Evolutionary conservation across 2,329 filamentous ascomycete species (phyloP).

Genomic region (Aspergillus sclerotialis): DNA sequence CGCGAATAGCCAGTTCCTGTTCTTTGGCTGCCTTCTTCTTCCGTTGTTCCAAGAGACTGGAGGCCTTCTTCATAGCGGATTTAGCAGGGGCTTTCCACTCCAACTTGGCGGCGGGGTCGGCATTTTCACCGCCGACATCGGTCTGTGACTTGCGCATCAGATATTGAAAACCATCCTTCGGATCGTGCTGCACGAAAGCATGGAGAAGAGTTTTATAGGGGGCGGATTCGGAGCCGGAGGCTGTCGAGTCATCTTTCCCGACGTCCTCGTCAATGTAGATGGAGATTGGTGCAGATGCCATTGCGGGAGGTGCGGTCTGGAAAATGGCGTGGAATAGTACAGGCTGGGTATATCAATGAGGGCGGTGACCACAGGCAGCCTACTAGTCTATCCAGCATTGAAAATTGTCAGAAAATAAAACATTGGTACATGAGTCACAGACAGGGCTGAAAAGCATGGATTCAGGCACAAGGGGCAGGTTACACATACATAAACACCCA

Average conservation of each 20-base stretch:
- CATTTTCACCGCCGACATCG: slow-evolving; percentile 52
- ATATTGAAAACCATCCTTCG: slow-evolving; percentile 54
- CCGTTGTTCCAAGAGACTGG: slow-evolving; percentile 64
- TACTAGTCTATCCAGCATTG: too few relatives aligned
- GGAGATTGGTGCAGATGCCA: slow-evolving; percentile 9
- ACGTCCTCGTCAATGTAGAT: slow-evolving; percentile 76
- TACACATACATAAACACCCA: too few relatives aligned
- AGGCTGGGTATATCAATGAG: too few relatives aligned
- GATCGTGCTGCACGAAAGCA: slow-evolving; percentile 66
- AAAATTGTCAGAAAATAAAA: too few relatives aligned
- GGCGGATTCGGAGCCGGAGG: slow-evolving; percentile 61
- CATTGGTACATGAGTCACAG: too few relatives aligned
- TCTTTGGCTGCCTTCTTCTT: slow-evolving; percentile 82
- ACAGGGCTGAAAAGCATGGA: too few relatives aligned
- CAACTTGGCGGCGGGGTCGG: slow-evolving; percentile 57
- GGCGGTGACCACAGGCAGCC: too few relatives aligned
- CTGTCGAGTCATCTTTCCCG: slow-evolving; percentile 62
- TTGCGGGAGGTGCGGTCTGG: too few relatives aligned
- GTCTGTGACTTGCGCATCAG: slow-evolving; percentile 62
- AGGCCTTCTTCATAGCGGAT: slow-evolving; percentile 78
- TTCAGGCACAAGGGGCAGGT: too few relatives aligned
- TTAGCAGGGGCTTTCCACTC: slow-evolving; percentile 79
- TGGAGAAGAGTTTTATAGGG: slow-evolving; percentile 77
- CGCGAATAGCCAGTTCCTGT: slow-evolving; percentile 62
- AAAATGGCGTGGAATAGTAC: too few relatives aligned